These are phyloP conservation scores for Trichocladium uniseriatum DNA, from an alignment of 495 filamentous ascomycete species.

Conservation along the genomic window DNA sequence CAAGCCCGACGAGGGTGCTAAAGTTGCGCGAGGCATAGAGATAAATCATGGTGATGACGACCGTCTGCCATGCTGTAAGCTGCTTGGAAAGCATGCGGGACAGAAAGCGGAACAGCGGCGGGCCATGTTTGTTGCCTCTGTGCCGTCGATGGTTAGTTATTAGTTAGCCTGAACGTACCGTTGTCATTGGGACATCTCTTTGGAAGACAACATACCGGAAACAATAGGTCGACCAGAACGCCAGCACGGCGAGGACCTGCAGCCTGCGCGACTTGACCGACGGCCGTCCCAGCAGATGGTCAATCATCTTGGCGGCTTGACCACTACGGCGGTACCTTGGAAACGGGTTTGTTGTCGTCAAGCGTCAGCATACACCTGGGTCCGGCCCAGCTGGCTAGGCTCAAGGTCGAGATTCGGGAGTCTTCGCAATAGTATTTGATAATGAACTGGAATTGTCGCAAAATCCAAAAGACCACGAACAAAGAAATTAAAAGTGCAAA, in stretches of 20 bases:
- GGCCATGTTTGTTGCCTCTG: constrained; percentile 83
- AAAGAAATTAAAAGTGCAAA: background rate
- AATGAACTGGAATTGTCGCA: no score
- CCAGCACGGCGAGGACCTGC: constrained; percentile 82
- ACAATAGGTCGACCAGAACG: constrained; percentile 85
- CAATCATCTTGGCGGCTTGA: constrained; percentile 38
- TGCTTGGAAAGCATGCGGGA: constrained; percentile 55
- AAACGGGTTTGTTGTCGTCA: background rate
- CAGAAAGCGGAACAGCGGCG: constrained; percentile 60
- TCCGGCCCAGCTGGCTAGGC: background rate
- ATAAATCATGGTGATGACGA: constrained; percentile 80
- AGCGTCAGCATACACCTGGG: background rate
- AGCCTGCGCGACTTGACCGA: constrained; percentile 85
- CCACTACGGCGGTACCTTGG: no score
- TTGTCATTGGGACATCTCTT: no score
- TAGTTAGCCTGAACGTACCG: no score
- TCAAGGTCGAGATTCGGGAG: background rate
- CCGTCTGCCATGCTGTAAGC: constrained; percentile 80
- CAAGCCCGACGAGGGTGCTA: constrained; percentile 80
- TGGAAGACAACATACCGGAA: constrained; percentile 43
- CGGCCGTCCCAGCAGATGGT: constrained; percentile 87
- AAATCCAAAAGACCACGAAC: background rate
- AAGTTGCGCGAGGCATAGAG: constrained; percentile 90
- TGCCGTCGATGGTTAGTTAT: background rate
- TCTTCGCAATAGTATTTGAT: no score